These are phyloP conservation scores for Juglanconis oblonga DNA, from an alignment of 2,329 filamentous ascomycete species.

Conservation along the genomic window DNA sequence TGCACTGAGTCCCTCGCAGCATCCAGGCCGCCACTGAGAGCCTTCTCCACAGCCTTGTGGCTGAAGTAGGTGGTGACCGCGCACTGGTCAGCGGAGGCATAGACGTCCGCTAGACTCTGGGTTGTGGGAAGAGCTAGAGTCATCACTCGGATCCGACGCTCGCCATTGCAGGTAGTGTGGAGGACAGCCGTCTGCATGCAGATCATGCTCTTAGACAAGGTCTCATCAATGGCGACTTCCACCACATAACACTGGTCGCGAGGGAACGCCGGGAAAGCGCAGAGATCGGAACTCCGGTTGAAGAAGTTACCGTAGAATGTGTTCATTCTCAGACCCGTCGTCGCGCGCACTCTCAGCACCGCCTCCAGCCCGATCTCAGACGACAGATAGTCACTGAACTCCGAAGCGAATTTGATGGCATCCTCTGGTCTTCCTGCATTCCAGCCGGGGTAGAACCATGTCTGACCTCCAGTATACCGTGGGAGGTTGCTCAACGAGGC, in stretches of 20 bases:
- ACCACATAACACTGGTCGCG: slow-evolving; percentile 97
- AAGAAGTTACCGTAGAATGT: slow-evolving; percentile 99
- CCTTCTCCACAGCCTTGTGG: slow-evolving; percentile 94
- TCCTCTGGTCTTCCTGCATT: slow-evolving; percentile 91
- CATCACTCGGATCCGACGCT: slow-evolving; percentile 90
- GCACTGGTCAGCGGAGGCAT: slow-evolving; percentile 90
- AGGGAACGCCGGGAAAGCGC: slow-evolving; percentile 96
- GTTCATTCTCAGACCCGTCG: slow-evolving; percentile 91
- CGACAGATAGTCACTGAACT: slow-evolving; percentile 96
- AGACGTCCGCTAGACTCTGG: slow-evolving; percentile 83
- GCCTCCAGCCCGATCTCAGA: slow-evolving; percentile 95
- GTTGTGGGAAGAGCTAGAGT: slow-evolving; percentile 92
- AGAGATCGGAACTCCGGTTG: slow-evolving; percentile 95
- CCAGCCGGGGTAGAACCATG: slow-evolving; percentile 98
- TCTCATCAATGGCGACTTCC: slow-evolving; percentile 97
- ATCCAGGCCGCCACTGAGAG: slow-evolving; percentile 81
- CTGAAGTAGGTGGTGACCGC: slow-evolving; percentile 93
- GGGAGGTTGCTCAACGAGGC: slow-evolving; percentile 94
- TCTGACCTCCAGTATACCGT: slow-evolving; percentile 94
- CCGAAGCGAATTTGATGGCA: slow-evolving; percentile 94
- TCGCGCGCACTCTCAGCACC: slow-evolving; percentile 90
- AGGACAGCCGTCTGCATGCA: slow-evolving; percentile 93
- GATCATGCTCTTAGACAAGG: slow-evolving; percentile 82
- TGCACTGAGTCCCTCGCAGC: slow-evolving; percentile 88
- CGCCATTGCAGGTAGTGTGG: slow-evolving; percentile 96